Percentiles rank a stretch among this genome's conserved stretches.
phyloP scores from a whole-genome alignment of 2,329 filamentous ascomycete species.

The Aspergillus sp. region DNA sequence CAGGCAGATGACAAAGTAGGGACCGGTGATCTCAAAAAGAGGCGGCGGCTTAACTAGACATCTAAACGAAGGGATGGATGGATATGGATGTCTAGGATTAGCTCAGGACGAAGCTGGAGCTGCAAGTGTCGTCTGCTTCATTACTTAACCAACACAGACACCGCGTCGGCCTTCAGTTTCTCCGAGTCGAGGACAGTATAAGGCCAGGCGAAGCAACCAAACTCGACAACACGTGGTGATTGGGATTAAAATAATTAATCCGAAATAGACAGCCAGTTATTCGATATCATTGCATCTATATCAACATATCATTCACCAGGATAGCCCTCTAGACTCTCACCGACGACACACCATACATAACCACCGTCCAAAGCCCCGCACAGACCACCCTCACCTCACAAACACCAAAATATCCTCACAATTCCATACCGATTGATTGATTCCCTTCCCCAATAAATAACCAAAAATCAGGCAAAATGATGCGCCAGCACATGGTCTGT shows the following conservation, averaged over 20 bases:
- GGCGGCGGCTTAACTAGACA: background rate
- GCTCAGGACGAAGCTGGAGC: background rate
- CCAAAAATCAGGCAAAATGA: background rate
- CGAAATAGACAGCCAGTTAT: background rate
- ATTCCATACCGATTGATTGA: background rate
- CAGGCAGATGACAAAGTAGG: conserved; percentile 3
- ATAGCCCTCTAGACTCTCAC: background rate
- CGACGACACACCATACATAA: background rate
- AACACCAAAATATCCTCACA: conserved; percentile 10
- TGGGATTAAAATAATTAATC: too few relatives aligned
- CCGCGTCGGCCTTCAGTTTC: conserved; percentile 23
- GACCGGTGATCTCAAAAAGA: conserved; percentile 4
- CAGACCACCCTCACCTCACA: conserved; percentile 6
- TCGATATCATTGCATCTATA: background rate
- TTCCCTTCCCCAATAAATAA: background rate
- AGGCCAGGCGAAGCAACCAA: background rate
- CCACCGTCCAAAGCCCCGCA: background rate
- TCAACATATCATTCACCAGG: background rate
- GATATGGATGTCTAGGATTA: conserved; percentile 19
- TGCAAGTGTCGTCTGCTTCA: background rate
- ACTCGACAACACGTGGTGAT: too few relatives aligned
- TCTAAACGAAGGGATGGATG: conserved; percentile 16
- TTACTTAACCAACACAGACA: background rate
- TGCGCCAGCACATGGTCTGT: conserved; percentile 1
- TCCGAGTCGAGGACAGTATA: conserved; percentile 17